phyloP scores from a whole-genome alignment of 2,329 filamentous ascomycete genomes.

The Delphinella strobiligena region DNA sequence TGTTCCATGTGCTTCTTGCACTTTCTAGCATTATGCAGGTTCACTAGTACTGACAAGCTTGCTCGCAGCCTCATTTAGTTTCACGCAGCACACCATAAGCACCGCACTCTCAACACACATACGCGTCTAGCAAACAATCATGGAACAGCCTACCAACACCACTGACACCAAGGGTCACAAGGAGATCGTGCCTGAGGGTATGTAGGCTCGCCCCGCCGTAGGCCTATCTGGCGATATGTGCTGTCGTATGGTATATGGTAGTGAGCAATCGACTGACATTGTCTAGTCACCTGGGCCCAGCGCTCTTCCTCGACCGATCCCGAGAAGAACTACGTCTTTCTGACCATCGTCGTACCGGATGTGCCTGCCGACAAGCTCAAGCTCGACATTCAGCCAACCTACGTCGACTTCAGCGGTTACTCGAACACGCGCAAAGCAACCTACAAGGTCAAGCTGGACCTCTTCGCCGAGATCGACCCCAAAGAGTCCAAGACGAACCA shows the following conservation, averaged over 20 bases:
- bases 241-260: too few species aligned
- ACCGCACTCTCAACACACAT: conserved; percentile 7
- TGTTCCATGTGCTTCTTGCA: conserved; percentile 6
- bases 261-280: neutral
- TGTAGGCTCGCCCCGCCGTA: too few species aligned
- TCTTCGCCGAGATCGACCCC: conserved; percentile 84
- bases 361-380: conserved; percentile 63
- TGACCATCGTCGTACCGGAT: conserved; percentile 83
- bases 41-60: conserved; percentile 5
- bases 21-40: conserved; percentile 5
- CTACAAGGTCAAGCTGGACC: conserved; percentile 76
- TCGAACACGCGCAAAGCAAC: conserved; percentile 74
- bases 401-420: conserved; percentile 70
- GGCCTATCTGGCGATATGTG: too few species aligned
- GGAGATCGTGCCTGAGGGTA: conserved; percentile 26
- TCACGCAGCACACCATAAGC: conserved; percentile 7
- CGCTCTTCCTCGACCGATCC: conserved; percentile 72
- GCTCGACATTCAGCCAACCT: conserved; percentile 68
- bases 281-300: conserved; percentile 89
- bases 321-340: conserved; percentile 87
- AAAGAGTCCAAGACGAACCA: conserved; percentile 77
- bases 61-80: conserved; percentile 2
- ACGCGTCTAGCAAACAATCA: conserved; percentile 9
- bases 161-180: conserved; percentile 22
- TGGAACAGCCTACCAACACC: conserved; percentile 22